These are phyloP conservation scores for Geotrichum phurueaensis DNA, from an alignment of 1,139 yeast genomes.

Conservation along the genomic window DNA sequence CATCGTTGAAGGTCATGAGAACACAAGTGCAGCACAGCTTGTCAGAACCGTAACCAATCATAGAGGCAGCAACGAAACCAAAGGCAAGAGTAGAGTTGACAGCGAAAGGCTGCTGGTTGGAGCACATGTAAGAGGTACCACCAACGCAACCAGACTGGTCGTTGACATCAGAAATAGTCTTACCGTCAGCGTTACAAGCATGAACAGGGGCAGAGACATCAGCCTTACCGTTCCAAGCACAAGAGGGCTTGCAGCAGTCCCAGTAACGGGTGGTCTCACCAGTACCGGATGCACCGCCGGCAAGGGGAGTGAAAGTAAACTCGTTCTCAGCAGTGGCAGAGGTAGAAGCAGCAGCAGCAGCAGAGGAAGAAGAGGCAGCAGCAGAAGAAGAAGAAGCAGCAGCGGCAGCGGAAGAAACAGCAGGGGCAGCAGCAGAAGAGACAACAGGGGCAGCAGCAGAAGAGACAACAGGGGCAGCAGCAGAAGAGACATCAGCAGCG, in stretches of 20 bases:
- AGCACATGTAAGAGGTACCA: slow-evolving; percentile 21
- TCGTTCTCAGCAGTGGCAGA: not conserved
- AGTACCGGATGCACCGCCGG: slow-evolving; percentile 19
- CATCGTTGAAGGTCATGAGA: slow-evolving; percentile 18
- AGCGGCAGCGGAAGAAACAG: no score
- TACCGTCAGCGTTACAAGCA: slow-evolving; percentile 19
- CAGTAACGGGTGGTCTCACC: slow-evolving; percentile 22
- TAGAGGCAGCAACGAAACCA: slow-evolving; percentile 21
- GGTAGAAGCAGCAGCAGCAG: not conserved
- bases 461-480: no score
- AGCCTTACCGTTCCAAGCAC: slow-evolving; percentile 21
- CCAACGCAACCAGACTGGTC: slow-evolving; percentile 18
- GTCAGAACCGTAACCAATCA: slow-evolving; percentile 15
- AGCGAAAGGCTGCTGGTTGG: slow-evolving; percentile 21
- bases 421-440: no score
- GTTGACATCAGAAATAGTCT: slow-evolving; percentile 11
- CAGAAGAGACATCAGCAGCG: no score
- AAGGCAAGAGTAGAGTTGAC: slow-evolving; percentile 17
- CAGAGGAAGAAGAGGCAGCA: no score
- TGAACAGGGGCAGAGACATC: slow-evolving; percentile 16
- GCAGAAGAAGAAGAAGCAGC: no score
- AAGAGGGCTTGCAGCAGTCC: slow-evolving; percentile 23
- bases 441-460: no score
- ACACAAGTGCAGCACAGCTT: slow-evolving; percentile 20
- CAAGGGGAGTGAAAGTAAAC: slow-evolving; percentile 7